Evolutionary conservation across 306 rosid genomes (phyloP).

Genomic region (Quercus parvula): DNA sequence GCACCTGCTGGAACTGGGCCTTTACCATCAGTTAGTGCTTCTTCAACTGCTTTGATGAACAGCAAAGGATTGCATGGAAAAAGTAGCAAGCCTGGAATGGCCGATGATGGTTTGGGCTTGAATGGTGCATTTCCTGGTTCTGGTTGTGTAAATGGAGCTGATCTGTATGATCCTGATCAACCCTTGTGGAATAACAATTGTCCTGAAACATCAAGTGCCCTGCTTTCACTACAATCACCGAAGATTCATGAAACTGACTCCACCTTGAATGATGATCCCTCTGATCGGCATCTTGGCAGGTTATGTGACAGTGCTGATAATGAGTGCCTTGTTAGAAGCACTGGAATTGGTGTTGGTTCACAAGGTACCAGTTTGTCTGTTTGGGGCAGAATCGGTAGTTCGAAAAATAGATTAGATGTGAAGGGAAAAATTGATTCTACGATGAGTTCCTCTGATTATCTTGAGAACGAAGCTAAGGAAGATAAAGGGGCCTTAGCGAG

Average conservation of each 20-base stretch:
- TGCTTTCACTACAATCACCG: conserved; percentile 55
- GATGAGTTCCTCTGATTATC: conserved; percentile 44
- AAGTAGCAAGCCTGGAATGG: conserved; percentile 49
- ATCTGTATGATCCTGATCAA: conserved; percentile 98
- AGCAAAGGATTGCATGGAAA: conserved; percentile 66
- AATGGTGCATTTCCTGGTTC: conserved; percentile 69
- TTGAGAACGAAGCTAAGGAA: conserved; percentile 60
- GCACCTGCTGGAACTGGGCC: conserved; percentile 73
- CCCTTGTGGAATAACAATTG: conserved; percentile 90
- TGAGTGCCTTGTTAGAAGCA: conserved; percentile 48
- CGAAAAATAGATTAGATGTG: conserved; percentile 59
- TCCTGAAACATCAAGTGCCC: conserved; percentile 69
- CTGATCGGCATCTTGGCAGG: conserved; percentile 36
- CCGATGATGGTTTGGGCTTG: conserved; percentile 62
- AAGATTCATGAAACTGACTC: conserved; percentile 70
- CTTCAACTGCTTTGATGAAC: conserved; percentile 56
- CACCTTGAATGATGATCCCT: conserved; percentile 49
- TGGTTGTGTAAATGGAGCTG: conserved; percentile 66
- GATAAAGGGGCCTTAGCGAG: conserved; percentile 45
- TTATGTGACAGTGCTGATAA: conserved; percentile 40
- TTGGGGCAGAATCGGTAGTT: conserved; percentile 86
- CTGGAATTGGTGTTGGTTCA: conserved; percentile 49
- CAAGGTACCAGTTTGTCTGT: conserved; percentile 63
- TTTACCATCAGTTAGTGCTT: conserved; percentile 56
- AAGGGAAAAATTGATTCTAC: conserved; percentile 58